Base-by-base conservation (phyloP, 163 green algal species). In the Scenedesmus sp. region DNA sequence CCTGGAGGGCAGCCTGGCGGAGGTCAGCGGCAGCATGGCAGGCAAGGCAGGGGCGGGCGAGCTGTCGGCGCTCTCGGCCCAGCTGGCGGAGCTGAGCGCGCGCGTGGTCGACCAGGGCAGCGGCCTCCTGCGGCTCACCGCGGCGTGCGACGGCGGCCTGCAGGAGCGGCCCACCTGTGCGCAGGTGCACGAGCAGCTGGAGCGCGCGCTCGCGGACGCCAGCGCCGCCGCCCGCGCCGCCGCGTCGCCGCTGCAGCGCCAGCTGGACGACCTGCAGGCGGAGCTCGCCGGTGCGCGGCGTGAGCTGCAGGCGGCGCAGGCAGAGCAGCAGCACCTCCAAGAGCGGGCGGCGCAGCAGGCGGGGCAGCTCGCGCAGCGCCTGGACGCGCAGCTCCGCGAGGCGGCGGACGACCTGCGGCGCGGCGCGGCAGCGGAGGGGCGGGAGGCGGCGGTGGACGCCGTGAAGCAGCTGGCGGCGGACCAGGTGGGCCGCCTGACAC, bases 401-500 rank as follows among this genome's bases (percentile, higher is more conserved):
- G 29, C 31, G n/a, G n/a, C 36, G 66, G 50, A 75, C 20, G 7
- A 51, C 9, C 18, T 63, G 50, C 66, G 56, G 67, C 51, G 45
- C 51, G 34, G 28, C 34, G 22, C 64, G 67, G 51, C 36, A 22
- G 28, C 14, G 34, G 39, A 15, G 34, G 64, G 33, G 39, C 34
- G 24, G 17, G 4, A 31, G 13, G 63, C 20, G 34, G 63, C 39
- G 39, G 15, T 24, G 1, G 51, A 65, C 13, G n/a, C 67, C 4
- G 34, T 77, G 10, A 24, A 66, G 50, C 31, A 75, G 50, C 15
- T 77, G 33, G 44, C 47, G 29, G 33, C 67, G 10, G 33, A 47
- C 31, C 67, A 77, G 67, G 67, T 77, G 28, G 11, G 45, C 26
- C 45, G n/a, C n/a, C n/a, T n/a, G n/a, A n/a, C n/a, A n/a, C n/a